Base-by-base conservation (phyloP, 75 land plant genomes). In the Gnetum montanum region DNA sequence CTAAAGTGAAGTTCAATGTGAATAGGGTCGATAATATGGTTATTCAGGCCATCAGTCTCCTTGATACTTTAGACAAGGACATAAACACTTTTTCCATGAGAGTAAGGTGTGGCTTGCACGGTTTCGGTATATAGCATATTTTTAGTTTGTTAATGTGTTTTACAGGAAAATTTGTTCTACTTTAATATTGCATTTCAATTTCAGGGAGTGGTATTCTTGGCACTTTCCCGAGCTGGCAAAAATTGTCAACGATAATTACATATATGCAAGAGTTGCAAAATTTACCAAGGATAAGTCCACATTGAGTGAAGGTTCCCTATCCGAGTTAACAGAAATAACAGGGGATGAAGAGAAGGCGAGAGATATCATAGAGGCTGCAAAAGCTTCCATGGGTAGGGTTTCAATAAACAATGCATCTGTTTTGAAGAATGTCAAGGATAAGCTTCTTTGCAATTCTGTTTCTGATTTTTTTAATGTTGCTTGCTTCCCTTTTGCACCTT, bases 131-230 rank as follows among this genome's bases (percentile, higher is more conserved):
- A n/a, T n/a, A n/a, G n/a, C n/a, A n/a, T n/a, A n/a, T n/a, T n/a
- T n/a, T n/a, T n/a, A n/a, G n/a, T n/a, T n/a, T n/a, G n/a, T n/a
- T n/a, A n/a, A n/a, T n/a, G n/a, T n/a, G n/a, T n/a, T n/a, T n/a
- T n/a, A n/a, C n/a, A n/a, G n/a, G n/a, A n/a, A n/a, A n/a, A n/a
- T n/a, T n/a, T n/a, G n/a, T n/a, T n/a, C n/a, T n/a, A n/a, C n/a
- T n/a, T n/a, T n/a, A n/a, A n/a, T n/a, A n/a, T n/a, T n/a, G n/a
- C n/a, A n/a, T n/a, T n/a, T n/a, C n/a, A n/a, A n/a, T n/a, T n/a
- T n/a, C n/a, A 94, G 99, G 59, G 92, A 90, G 60, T 95, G 96
- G 97, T 95, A 95, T 69, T 79, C 84, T 1, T 90, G 96, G 99
- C 97, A 90, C 72, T 90, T 90, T 58, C 99, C 99, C 5, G 99